Evolutionary conservation across 2,329 filamentous ascomycete genomes (phyloP), one percentile per base, ranked within the genome.

Genomic region (Beauveria scarabaeidicola): DNA sequence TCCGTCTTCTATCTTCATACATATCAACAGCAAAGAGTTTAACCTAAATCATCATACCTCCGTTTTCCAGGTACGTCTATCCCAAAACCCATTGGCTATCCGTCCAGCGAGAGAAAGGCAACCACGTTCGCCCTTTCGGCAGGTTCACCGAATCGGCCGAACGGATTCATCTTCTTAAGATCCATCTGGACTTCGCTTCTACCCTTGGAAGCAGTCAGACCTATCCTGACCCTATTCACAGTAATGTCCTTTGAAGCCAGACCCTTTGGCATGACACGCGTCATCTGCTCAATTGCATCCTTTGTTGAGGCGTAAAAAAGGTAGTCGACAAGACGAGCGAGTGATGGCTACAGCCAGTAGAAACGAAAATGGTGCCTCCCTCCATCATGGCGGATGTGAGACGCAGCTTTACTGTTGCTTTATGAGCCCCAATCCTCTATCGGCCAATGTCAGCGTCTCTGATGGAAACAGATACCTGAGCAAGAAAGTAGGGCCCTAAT

Each of bases 201-300:
- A 23, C 75, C 80, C 64, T 74, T 68, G 58, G 82, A 84, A 0
- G 69, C 77, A 0, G 80, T 85, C 1, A 82, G 81, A 0, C 72
- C 72, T 1, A 70, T 72, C 5, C 69, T 70, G 2, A 74, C 67
- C 9, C 74, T 74, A 59, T 78, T 78, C 61, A 78, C 75, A 4
- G 69, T 73, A 67, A 84, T 81, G 2, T 77, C 77, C 64, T 76
- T 78, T 10, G 70, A 64, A 1, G 74, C 80, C 23, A 85, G 74
- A 56, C 84, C 81, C 68, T 83, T 85, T 48, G 78, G 75, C 61
- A 85, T 68, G 3, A 78, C 70, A 11, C 81, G 76, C 0, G 77
- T 77, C 72, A 85, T 78, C 68, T 84, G 80, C 68, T 86, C 82
- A 44, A 86, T 75, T 9, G 82, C 80, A 52, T 81, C 83, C 66